These are phyloP conservation scores for Hemileccinum rubropunctum DNA, from an alignment of 768 basidiomycete species.

Conservation along the genomic window DNA sequence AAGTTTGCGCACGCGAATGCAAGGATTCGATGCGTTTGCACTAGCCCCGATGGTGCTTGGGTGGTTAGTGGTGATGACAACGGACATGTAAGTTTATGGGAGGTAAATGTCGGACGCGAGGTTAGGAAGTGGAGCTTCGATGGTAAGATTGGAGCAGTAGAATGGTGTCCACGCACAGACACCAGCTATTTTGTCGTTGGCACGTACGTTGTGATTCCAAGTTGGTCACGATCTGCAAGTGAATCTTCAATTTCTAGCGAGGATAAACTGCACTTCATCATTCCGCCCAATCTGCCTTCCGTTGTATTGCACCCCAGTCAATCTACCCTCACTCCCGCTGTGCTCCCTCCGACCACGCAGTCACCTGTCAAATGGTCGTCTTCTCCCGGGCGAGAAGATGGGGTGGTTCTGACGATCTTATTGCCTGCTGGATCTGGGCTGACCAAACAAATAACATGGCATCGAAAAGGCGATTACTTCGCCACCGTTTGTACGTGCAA, in stretches of 20 bases:
- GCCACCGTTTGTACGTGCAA: constrained; percentile 84
- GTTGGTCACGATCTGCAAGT: constrained; percentile 4
- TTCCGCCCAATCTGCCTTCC: constrained; percentile 75
- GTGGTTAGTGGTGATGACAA: constrained; percentile 87
- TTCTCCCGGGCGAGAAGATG: constrained; percentile 45
- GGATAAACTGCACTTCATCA: constrained; percentile 72
- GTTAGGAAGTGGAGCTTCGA: constrained; percentile 84
- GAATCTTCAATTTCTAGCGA: constrained; percentile 50
- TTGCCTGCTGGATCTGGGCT: constrained; percentile 66
- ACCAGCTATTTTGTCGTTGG: constrained; percentile 76
- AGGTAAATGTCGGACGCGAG: constrained; percentile 84
- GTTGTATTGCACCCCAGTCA: constrained; percentile 57
- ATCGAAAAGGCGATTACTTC: constrained; percentile 92
- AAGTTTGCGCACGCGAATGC: constrained; percentile 63
- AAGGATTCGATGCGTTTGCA: constrained; percentile 69
- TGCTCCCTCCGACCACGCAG: constrained; percentile 57
- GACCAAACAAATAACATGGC: constrained; percentile 86
- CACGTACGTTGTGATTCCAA: constrained; percentile 51
- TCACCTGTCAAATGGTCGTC: constrained; percentile 73
- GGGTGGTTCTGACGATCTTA: constrained; percentile 56
- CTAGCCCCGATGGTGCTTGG: constrained; percentile 92
- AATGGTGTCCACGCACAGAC: constrained; percentile 92
- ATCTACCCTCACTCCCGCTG: constrained; percentile 57
- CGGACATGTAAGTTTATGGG: constrained; percentile 88
- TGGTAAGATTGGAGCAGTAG: constrained; percentile 75